These are phyloP conservation scores for Lizanozyma gosingica DNA, from an alignment of 1,139 yeast species.

Conservation along the genomic window DNA sequence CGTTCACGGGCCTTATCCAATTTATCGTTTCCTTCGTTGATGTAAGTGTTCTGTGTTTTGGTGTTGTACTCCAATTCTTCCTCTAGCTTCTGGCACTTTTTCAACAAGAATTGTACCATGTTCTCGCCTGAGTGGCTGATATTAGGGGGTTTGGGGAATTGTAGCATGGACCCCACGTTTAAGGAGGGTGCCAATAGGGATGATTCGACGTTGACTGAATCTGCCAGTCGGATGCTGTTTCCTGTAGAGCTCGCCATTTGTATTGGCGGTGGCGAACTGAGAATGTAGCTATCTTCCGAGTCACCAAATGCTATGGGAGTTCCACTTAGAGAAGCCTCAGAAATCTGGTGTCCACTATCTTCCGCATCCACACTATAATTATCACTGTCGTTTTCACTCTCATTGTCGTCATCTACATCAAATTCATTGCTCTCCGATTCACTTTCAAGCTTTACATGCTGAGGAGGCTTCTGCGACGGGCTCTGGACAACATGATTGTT, in stretches of 20 bases:
- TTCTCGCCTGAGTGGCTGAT: conserved; percentile 8
- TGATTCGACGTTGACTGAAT: neutral
- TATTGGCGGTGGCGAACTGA: no score
- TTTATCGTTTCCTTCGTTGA: conserved; percentile 23
- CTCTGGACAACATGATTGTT: no score
- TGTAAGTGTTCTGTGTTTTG: conserved; percentile 15
- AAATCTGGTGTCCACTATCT: neutral
- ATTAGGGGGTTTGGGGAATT: conserved; percentile 1
- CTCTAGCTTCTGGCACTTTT: conserved; percentile 16
- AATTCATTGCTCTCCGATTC: no score
- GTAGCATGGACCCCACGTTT: neutral
- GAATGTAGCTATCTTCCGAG: no score
- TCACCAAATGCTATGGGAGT: no score
- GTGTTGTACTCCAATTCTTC: conserved; percentile 16
- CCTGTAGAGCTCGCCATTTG: no score
- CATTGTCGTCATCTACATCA: neutral
- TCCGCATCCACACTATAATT: neutral
- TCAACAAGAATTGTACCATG: conserved; percentile 25
- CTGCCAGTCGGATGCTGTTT: no score
- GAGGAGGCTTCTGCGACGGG: no score
- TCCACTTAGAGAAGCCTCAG: neutral
- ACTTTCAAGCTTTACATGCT: no score
- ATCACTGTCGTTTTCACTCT: neutral
- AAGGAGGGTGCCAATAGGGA: neutral
- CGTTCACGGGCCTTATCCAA: conserved; percentile 20